Evolutionary conservation across 768 basidiomycete species (phyloP), one percentile per base, ranked within the genome.

Genomic region (Candolleomyces eurysporus): DNA sequence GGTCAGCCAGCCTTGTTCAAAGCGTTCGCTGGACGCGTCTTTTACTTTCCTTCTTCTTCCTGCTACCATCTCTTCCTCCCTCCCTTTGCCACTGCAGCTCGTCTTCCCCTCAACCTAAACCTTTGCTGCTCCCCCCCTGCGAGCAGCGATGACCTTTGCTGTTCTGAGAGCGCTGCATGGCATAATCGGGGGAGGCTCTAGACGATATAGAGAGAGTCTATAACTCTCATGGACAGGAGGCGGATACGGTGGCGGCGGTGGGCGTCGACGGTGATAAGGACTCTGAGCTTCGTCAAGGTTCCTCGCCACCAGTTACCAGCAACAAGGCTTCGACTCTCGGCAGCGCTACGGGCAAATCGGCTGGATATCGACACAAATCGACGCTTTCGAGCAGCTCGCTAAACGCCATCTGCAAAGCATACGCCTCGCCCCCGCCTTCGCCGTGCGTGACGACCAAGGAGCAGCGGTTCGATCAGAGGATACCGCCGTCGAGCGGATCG

Each of bases 191-290:
- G 66, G 79, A 87, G 64, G 88, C 89, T 26, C 73, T 91, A 63
- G 81, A 85, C 72, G 86, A 89, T 65, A 87, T 91, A 16, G 84
- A 90, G 71, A 76, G 75, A 55, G 75, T 88, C 55, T 90, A 87
- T 68, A 70, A 74, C 31, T 57, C 72, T 8, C 68, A 74, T 62
- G 66, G 66, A 21, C 60, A 56, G 57, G 39, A 61, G 45, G 45
- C 45, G 43, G 61, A 53, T 53, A 32, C 16, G 49, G 48, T 32
- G 50, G 50, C 49, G 58, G 50, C 30, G 55, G 55, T 49, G 61
- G 52, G 30, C 9, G 32, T 63, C 46, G 48, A 39, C 61, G 39
- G 66, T 64, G 58, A 62, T 59, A 61, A 59, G 52, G 61, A 64
- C 49, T 42, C 4, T 56, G 55, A 61, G 56, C 55, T 56, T 61